Evolutionary conservation across 306 rosid genomes (phyloP).

Genomic region (Pyrus pyrifolia): DNA sequence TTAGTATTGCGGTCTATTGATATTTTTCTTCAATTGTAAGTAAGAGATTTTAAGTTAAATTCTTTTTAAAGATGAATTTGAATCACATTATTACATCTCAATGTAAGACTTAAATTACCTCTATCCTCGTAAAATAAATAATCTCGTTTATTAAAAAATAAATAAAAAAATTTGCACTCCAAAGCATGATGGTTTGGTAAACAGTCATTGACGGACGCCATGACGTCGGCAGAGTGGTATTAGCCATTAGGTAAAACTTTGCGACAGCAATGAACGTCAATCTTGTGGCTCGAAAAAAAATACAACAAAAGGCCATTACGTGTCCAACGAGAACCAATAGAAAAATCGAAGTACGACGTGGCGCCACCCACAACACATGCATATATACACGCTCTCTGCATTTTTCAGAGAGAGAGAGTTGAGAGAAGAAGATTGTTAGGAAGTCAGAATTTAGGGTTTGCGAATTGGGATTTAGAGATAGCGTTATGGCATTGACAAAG

Average conservation of each 20-base stretch:
- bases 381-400: neutral
- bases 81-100: rapidly evolving
- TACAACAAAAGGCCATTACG: neutral
- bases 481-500: constrained; percentile 61
- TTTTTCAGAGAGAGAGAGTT: no score
- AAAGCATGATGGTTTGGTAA: neutral
- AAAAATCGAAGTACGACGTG: neutral
- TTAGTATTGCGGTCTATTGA: no score
- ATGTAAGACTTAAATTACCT: no score
- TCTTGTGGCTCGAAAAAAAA: neutral
- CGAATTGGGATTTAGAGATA: neutral
- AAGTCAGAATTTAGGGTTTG: neutral
- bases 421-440: neutral
- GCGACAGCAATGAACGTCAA: neutral
- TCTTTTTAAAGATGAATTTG: no score
- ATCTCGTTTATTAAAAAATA: no score
- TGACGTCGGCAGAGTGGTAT: neutral
- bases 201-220: neutral
- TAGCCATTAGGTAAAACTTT: neutral
- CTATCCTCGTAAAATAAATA: no score
- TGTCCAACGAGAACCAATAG: neutral
- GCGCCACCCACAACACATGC: neutral
- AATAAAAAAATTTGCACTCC: no score
- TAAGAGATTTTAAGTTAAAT: no score
- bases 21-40: no score